Base-by-base conservation (phyloP, 345 rosid genomes). In the Gossypium sturtianum region DNA sequence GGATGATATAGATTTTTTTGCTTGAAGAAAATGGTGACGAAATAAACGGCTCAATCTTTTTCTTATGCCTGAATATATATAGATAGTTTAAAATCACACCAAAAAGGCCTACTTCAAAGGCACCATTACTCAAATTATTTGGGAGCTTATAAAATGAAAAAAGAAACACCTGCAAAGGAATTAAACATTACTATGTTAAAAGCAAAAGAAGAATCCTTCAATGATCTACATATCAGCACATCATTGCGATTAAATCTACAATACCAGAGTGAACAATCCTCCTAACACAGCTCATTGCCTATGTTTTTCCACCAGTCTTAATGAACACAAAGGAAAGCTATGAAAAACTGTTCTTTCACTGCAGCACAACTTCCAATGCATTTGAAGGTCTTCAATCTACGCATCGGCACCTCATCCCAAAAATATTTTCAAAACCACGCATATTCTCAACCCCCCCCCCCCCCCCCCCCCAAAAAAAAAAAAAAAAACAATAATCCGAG, bases 1-100 rank as follows among this genome's bases (percentile, higher is more conserved):
- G 47, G 77, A 83, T 51, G 65, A 52, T 71, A 49, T 48, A 66
- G 76, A 75, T 65, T 71, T 80, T 34, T 71, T 63, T 71, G n/a
- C 52, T 76, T 2, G 66, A 70, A 43, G 80, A 82, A 23, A 61
- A 12, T 27, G 38, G 19, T 23, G 34, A 23, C 7, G 9, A 34
- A 34, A 58, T 11, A 22, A 4, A 12, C 38, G 12, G 63, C 38
- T 25, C 63, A 59, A n/a, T n/a, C 23, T 34, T 34, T 2, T 54
- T 54, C 59, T n/a, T 10, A 27, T 58, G 62, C 62, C 62, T 3
- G 7, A 1, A 58, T 20, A 57, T 29, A 29, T 0, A 29, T 29
- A 27, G 29, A 17, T n/a, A 0, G 1, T 7, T 53, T 10, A n/a
- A 53, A n/a, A 7, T 53, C 58, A 53, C 58, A 53, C 23, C 22